Conservation (phyloP, 2,329 filamentous ascomycete genomes). For the Venturia asperata region DNA sequence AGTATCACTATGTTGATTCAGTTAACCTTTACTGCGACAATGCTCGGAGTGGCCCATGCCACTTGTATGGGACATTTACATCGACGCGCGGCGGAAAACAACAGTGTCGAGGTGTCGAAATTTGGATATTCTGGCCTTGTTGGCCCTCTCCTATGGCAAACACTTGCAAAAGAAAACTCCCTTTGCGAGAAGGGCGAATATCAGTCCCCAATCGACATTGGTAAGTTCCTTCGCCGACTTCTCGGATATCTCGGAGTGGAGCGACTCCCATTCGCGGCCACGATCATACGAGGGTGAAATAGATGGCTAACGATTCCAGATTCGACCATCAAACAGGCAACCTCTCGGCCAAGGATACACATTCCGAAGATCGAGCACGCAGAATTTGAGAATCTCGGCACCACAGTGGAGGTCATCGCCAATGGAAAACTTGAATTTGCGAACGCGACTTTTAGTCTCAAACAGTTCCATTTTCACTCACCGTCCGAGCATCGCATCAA, state of each 20-base stretch:
- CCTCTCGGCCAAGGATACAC: conserved; percentile 28
- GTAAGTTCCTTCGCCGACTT: no score
- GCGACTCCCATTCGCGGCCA: no score
- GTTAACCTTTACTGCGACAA: background rate
- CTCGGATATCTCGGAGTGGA: no score
- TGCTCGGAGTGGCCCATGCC: conserved; percentile 26
- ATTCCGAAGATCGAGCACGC: conserved; percentile 40
- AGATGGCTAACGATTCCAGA: conserved; percentile 25
- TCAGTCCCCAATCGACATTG: conserved; percentile 53
- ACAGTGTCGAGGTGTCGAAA: conserved; percentile 29
- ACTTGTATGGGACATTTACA: conserved; percentile 35
- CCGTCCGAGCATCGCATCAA: conserved; percentile 52
- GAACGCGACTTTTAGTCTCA: conserved; percentile 38
- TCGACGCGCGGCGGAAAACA: conserved; percentile 25
- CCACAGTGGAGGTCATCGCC: conserved; percentile 48
- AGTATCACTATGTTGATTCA: background rate
- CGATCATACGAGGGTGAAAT: no score
- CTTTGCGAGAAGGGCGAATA: conserved; percentile 43
- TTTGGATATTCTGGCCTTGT: conserved; percentile 38
- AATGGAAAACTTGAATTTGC: conserved; percentile 42
- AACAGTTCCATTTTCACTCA: conserved; percentile 55
- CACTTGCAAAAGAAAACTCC: conserved; percentile 38
- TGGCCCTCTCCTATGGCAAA: conserved; percentile 50
- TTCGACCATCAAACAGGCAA: conserved; percentile 28
- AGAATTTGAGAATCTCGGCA: conserved; percentile 51